Percentiles rank a stretch among this genome's conserved stretches.
These are phyloP conservation scores for Blastobotrys attinorum DNA, from an alignment of 805 yeast species.

Conservation along the genomic window DNA sequence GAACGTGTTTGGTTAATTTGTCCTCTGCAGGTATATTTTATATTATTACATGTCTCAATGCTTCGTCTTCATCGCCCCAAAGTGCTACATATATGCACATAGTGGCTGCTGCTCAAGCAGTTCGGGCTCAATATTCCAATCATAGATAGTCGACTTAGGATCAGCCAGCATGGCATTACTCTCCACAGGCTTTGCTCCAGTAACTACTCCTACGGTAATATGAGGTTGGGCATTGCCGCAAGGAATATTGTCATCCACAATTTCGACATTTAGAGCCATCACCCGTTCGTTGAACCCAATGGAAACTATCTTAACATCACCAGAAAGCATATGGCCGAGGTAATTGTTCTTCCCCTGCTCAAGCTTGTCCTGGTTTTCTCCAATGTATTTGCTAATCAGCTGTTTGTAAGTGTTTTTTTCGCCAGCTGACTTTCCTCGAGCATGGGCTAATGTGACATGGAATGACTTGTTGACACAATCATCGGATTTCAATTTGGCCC, in stretches of 20 bases:
- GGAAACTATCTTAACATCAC: slow-evolving; percentile 36
- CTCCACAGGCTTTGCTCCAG: slow-evolving; percentile 41
- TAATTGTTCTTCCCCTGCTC: background rate
- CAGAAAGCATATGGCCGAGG: slow-evolving; percentile 1
- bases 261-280: slow-evolving; percentile 46
- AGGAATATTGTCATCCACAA: slow-evolving; percentile 16
- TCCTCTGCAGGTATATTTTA: too few species aligned
- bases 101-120: slow-evolving; percentile 9
- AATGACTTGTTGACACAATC: slow-evolving; percentile 16
- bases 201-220: slow-evolving; percentile 61
- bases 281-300: slow-evolving; percentile 45
- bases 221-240: slow-evolving; percentile 38
- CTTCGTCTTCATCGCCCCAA: too few species aligned
- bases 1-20: too few species aligned
- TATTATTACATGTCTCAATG: too few species aligned
- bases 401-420: slow-evolving; percentile 2
- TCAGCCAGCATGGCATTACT: slow-evolving; percentile 37
- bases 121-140: slow-evolving; percentile 18
- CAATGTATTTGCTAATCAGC: background rate
- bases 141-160: slow-evolving; percentile 1
- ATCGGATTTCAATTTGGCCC: slow-evolving; percentile 10
- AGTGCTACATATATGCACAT: slow-evolving; percentile 7
- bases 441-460: slow-evolving; percentile 31
- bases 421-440: slow-evolving; percentile 1
- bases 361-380: background rate